Evolutionary conservation across 768 basidiomycete species (phyloP).

Genomic region (Boletellus ananas): DNA sequence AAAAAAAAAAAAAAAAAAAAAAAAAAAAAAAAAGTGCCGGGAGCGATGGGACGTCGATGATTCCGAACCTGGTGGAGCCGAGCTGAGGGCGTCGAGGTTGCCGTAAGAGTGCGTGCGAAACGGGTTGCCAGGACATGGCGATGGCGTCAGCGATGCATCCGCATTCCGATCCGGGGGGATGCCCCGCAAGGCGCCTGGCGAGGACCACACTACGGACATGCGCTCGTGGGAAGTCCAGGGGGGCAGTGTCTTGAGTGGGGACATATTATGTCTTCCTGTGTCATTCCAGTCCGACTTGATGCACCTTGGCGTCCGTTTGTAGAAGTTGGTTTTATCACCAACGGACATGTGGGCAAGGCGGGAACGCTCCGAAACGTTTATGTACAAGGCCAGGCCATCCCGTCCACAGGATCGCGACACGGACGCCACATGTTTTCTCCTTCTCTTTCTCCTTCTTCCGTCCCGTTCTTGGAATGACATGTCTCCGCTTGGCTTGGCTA

Average conservation of each 20-base stretch:
- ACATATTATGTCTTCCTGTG: neutral
- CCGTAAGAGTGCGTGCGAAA: neutral
- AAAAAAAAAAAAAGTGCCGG: neutral
- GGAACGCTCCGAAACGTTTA: neutral
- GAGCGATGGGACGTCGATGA: neutral
- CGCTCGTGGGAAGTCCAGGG: too few relatives aligned
- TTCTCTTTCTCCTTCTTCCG: neutral
- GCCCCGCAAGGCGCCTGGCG: too few relatives aligned
- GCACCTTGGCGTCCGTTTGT: neutral
- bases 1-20: neutral
- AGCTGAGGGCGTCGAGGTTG: conserved; percentile 11
- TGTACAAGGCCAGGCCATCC: neutral
- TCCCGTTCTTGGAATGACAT: neutral
- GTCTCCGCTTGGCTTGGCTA: too few relatives aligned
- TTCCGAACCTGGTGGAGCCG: neutral
- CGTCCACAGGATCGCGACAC: conserved; percentile 1
- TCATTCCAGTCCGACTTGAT: neutral
- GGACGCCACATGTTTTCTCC: neutral
- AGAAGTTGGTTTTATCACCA: neutral
- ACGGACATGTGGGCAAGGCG: neutral
- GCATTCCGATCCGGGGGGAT: too few relatives aligned
- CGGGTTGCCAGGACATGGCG: neutral
- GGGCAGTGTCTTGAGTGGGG: neutral
- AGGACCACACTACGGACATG: too few relatives aligned
- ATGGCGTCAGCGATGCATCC: too few relatives aligned